Evolutionary conservation across 1,284 basidiomycete genomes (phyloP).

Genomic region (Pulveroboletus sp.): DNA sequence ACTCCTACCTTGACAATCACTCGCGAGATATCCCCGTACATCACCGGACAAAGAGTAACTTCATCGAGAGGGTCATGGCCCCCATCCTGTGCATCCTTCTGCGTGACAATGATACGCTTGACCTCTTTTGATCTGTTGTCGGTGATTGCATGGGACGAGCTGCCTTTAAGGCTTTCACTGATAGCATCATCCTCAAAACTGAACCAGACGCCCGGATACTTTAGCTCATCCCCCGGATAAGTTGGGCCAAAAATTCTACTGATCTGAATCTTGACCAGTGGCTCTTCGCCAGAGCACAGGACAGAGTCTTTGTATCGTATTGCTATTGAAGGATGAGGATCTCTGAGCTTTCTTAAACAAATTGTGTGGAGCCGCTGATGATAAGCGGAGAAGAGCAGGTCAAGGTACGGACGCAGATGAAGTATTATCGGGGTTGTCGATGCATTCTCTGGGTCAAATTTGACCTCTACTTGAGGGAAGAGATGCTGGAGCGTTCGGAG

Average conservation of each 20-base stretch:
- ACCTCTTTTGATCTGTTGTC: conserved; percentile 73
- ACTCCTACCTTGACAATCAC: conserved; percentile 59
- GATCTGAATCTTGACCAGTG: conserved; percentile 63
- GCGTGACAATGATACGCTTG: conserved; percentile 67
- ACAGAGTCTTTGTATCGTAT: conserved; percentile 67
- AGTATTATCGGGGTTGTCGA: conserved; percentile 73
- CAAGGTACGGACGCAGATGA: conserved; percentile 73
- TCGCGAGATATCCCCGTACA: conserved; percentile 67
- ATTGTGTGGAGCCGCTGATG: conserved; percentile 77
- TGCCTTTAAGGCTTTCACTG: conserved; percentile 46
- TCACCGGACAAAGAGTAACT: conserved; percentile 54
- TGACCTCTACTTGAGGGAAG: conserved; percentile 81
- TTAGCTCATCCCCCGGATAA: conserved; percentile 73
- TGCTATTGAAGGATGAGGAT: conserved; percentile 59
- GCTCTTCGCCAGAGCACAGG: conserved; percentile 55
- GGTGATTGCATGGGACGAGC: conserved; percentile 28
- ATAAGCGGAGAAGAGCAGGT: conserved; percentile 74
- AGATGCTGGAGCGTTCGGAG: conserved; percentile 58
- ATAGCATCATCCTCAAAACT: conserved; percentile 68
- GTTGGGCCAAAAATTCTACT: conserved; percentile 81
- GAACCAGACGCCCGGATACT: conserved; percentile 82
- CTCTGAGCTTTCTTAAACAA: conserved; percentile 59
- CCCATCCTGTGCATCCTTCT: conserved; percentile 55
- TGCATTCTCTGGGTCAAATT: conserved; percentile 75
- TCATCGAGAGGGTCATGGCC: conserved; percentile 66